phyloP scores from a whole-genome alignment of 805 yeast species.

The Candida gorgasii region DNA sequence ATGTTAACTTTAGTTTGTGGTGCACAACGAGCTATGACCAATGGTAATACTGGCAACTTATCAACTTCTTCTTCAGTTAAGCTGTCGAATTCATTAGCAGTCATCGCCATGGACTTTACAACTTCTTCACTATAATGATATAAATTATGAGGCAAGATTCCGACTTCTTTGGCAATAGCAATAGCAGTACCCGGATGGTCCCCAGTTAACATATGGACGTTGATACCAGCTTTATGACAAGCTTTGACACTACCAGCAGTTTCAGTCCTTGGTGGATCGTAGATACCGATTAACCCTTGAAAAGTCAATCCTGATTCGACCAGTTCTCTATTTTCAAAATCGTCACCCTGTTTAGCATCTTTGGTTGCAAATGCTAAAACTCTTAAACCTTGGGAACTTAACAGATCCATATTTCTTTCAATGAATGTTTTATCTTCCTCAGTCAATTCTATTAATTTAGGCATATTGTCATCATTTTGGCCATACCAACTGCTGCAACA shows the following conservation, averaged over 20 bases:
- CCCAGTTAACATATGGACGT: slow-evolving; percentile 81
- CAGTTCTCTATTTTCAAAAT: slow-evolving; percentile 25
- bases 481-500: slow-evolving; percentile 58
- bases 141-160: slow-evolving; percentile 59
- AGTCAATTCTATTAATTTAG: slow-evolving; percentile 31
- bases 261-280: slow-evolving; percentile 78
- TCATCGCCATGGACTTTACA: slow-evolving; percentile 37
- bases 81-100: slow-evolving; percentile 37
- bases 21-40: slow-evolving; percentile 43
- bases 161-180: slow-evolving; percentile 81
- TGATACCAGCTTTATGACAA: slow-evolving; percentile 75
- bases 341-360: slow-evolving; percentile 24
- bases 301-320: slow-evolving; percentile 58
- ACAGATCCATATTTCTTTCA: slow-evolving; percentile 55
- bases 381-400: slow-evolving; percentile 68
- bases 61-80: slow-evolving; percentile 35
- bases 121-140: slow-evolving; percentile 36
- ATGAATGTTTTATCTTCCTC: slow-evolving; percentile 42
- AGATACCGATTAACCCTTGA: slow-evolving; percentile 72
- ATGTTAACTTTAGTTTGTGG: slow-evolving; percentile 44
- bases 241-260: slow-evolving; percentile 61
- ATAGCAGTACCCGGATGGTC: slow-evolving; percentile 78
- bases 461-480: slow-evolving; percentile 20
- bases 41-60: slow-evolving; percentile 37
- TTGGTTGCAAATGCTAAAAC: slow-evolving; percentile 70